phyloP scores from a whole-genome alignment of 192 early-diverging fungal species.

The Linnemannia hyalina region DNA sequence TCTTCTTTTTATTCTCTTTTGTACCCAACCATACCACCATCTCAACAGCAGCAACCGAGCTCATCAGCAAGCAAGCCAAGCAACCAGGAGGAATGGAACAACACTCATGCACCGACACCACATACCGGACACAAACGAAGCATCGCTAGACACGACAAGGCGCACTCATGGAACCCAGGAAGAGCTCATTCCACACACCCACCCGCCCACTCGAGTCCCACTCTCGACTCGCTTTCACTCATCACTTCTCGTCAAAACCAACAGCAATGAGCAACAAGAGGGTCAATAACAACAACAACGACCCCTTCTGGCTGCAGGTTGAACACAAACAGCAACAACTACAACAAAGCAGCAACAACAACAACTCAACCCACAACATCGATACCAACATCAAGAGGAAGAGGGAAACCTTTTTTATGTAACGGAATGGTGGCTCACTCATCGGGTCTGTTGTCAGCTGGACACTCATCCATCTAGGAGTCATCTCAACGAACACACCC shows the following conservation, averaged over 20 bases:
- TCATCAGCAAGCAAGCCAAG: neutral
- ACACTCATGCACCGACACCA: neutral
- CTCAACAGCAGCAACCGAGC: neutral
- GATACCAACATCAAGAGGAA: neutral
- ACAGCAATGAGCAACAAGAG: neutral
- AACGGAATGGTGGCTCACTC: neutral
- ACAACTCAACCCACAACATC: neutral
- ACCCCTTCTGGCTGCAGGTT: neutral
- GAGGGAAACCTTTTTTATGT: neutral
- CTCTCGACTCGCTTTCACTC: neutral
- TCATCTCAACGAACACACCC: neutral
- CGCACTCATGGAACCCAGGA: neutral
- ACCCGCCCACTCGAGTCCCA: neutral
- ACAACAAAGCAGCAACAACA: neutral
- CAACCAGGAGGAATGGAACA: neutral
- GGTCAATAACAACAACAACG: neutral
- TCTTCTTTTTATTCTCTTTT: slow-evolving; percentile 10
- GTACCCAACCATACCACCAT: too few relatives aligned
- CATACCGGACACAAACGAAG: neutral
- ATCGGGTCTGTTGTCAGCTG: neutral
- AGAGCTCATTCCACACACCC: neutral
- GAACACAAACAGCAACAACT: neutral
- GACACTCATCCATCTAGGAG: neutral
- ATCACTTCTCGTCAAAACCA: neutral
- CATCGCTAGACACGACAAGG: neutral